Evolutionary conservation across 2,329 filamentous ascomycete species (phyloP).

Genomic region (Alternaria alternata): DNA sequence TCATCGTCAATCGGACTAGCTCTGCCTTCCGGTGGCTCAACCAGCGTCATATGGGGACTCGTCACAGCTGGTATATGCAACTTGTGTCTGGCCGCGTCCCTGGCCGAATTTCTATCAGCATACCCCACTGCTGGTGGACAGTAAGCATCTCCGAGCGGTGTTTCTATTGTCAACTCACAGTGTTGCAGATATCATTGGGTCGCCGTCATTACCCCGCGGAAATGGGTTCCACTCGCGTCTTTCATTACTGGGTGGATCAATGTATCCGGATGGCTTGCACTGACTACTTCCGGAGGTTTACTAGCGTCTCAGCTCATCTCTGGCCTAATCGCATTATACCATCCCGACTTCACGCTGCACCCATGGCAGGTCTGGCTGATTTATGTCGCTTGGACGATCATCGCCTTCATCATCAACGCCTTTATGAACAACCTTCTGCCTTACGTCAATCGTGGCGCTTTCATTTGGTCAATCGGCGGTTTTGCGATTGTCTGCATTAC

Average conservation of each 20-base stretch:
- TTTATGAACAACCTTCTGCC: slow-evolving; percentile 70
- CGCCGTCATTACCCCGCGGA: slow-evolving; percentile 68
- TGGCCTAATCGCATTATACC: slow-evolving; percentile 69
- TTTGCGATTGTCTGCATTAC: slow-evolving; percentile 76
- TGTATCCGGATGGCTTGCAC: slow-evolving; percentile 72
- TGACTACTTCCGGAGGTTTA: slow-evolving; percentile 73
- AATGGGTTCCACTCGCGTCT: slow-evolving; percentile 68
- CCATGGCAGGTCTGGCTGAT: slow-evolving; percentile 78
- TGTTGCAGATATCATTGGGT: slow-evolving; percentile 71
- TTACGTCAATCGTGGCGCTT: slow-evolving; percentile 71
- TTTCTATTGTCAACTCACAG: slow-evolving; percentile 46
- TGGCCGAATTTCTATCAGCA: slow-evolving; percentile 75
- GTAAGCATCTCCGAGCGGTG: slow-evolving; percentile 19
- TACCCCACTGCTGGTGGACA: slow-evolving; percentile 60
- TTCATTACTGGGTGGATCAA: slow-evolving; percentile 79
- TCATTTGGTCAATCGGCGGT: slow-evolving; percentile 74
- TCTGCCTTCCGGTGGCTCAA: slow-evolving; percentile 74
- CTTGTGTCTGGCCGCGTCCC: slow-evolving; percentile 71
- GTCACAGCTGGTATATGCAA: slow-evolving; percentile 68
- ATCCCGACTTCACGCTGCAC: slow-evolving; percentile 64
- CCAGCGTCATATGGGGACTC: slow-evolving; percentile 75
- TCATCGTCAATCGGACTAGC: slow-evolving; percentile 66
- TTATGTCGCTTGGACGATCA: slow-evolving; percentile 69
- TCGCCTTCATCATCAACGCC: slow-evolving; percentile 70
- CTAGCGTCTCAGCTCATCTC: slow-evolving; percentile 73